phyloP scores from a whole-genome alignment of 768 basidiomycete species.

The Cystofilobasidium macerans region DNA sequence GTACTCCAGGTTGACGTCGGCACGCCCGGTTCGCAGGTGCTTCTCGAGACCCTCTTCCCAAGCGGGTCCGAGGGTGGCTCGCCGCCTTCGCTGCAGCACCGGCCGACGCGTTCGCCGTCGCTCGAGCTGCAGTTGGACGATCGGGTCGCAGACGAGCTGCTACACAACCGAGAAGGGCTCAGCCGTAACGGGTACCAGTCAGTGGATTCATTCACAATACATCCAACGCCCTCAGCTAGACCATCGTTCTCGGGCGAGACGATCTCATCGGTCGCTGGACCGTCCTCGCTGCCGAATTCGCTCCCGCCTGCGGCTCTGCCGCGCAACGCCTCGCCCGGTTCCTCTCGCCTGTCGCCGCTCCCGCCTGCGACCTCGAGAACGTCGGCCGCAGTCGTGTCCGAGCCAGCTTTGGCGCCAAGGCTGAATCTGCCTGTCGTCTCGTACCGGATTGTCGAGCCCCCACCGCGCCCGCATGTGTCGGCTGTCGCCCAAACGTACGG shows the following conservation, averaged over 20 bases:
- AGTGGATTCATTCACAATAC: no score
- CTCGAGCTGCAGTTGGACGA: neutral
- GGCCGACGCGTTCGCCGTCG: neutral
- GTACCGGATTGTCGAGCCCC: constrained; percentile 10
- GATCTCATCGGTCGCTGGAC: no score
- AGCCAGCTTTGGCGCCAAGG: neutral
- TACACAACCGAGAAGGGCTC: no score
- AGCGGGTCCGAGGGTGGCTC: constrained; percentile 1
- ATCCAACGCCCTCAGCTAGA: no score
- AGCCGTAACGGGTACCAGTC: no score
- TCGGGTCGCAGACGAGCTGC: no score
- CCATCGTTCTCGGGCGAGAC: no score
- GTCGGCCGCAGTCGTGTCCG: neutral
- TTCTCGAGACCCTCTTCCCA: neutral
- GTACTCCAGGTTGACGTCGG: no score
- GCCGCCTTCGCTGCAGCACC: neutral
- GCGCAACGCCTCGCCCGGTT: neutral
- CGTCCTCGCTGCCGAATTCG: neutral
- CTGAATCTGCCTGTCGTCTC: constrained; percentile 16
- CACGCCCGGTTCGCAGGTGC: neutral
- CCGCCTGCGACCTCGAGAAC: neutral
- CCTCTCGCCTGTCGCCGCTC: neutral
- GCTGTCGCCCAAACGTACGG: neutral
- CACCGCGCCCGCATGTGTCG: neutral
- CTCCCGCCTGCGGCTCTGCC: neutral